Base-by-base conservation (phyloP, 768 basidiomycete species). In the Rhodotorula graminis region DNA sequence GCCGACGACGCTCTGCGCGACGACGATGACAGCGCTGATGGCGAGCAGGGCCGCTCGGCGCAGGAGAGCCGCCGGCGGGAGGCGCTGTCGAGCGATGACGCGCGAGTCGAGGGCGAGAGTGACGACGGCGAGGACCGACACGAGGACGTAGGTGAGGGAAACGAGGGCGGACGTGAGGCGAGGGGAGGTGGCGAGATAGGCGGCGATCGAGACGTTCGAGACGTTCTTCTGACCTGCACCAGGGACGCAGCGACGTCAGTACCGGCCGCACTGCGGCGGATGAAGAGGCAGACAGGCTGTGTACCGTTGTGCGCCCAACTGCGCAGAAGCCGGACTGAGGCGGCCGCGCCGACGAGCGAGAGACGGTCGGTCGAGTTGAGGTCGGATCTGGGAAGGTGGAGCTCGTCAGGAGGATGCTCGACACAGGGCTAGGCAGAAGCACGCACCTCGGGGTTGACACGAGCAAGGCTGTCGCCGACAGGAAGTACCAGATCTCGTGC, bases 401-500 rank as follows among this genome's bases (percentile, higher is more conserved):
- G n/a, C 6, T 1, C 4, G 16, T 37, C 2, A 37, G 49, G 8
- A 21, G 21, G 8, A 8, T 6, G 23, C 18, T 14, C 18, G n/a
- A 16, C 0, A 11, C 44, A 12, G 11, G 23, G 9, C 9, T 16
- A 12, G 2, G 1, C 2, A 46, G 44, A 5, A 7, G 29, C 65
- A 57, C 56, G 19, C 23, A 74, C 73, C 55, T 23, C 0, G 61
- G 0, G 1, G 46, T 27, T 0, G 61, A 25, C 0, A 65, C 3
- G 0, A 67, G 0, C 15, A 60, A 23, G 2, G 19, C 46, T 0
- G 69, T 74, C 25, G 59, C 55, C 0, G 49, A 46, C 14, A 47
- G 14, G 42, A 75, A 72, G 58, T 62, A 75, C 67, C 71, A 72
- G 23, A 44, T 46, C 37, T 72, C 64, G 58, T 75, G 74, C 58